Evolutionary conservation across 352 stramenopile genomes (phyloP), one percentile per base, ranked within the genome.

Genomic region (Globisporangium heterothallicum): DNA sequence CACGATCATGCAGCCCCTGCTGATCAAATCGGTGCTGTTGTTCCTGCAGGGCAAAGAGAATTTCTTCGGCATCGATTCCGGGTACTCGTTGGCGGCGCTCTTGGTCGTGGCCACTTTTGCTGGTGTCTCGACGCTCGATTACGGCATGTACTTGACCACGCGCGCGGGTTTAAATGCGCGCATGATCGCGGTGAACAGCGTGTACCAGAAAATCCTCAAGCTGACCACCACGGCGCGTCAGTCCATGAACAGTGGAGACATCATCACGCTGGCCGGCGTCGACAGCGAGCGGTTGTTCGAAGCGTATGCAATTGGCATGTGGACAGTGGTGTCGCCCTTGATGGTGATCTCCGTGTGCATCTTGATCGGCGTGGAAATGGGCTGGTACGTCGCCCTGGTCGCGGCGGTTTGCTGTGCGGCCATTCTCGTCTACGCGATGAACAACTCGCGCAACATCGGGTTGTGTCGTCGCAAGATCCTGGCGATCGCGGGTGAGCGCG

Each of bases 271-370:
- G 51, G 61, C 72, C 0, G 62, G 64, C 10, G 70, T 78, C 26
- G 75, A 86, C 42, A 73, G 64, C 16, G 75, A 86, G 13, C 75
- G 75, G 0, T 49, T 86, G 9, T 76, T 70, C 22, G 70, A 76
- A 9, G 72, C 70, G 8, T 82, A 72, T 49, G 61, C 68, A n/a
- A 64, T 70, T 30, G 68, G 68, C 0, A 40, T 75, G 4, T 81
- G 68, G 66, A 61, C 66, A 6, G 13, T 78, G 6, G 52, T 63
- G 1, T 69, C 66, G 13, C 59, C 56, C 0, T 25, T 74, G 3
- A 59, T 50, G n/a, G 54, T 65, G 16, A 10, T 51, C 2, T 34
- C 54, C 12, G 69, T 78, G 4, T 38, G 78, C 29, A 42, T 57
- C 18, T 41, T 74, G 19, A 66, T 57, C 12, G 50, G 40, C 0